phyloP scores from a whole-genome alignment of 2,329 filamentous ascomycete species.

The Trichoderma afroharzianum region DNA sequence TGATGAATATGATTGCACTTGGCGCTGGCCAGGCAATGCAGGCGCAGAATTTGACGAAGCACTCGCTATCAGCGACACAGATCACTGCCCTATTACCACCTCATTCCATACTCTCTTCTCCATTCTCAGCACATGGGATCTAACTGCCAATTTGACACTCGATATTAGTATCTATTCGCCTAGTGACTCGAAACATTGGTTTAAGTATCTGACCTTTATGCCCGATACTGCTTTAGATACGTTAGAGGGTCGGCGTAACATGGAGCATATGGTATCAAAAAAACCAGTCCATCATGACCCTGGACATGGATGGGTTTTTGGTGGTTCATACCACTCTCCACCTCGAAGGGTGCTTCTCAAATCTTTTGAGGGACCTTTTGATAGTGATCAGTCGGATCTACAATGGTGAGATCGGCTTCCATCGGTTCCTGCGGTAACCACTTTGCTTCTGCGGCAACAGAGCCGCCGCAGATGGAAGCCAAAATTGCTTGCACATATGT shows the following conservation, averaged over 20 bases:
- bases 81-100: constrained; percentile 18
- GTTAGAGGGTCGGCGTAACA: neutral
- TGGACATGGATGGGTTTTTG: constrained; percentile 8
- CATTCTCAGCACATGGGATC: constrained; percentile 30
- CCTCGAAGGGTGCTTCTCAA: neutral
- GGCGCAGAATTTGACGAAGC: neutral
- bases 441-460: constrained; percentile 34
- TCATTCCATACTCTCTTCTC: constrained; percentile 29
- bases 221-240: constrained; percentile 10
- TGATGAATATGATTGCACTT: constrained; percentile 20
- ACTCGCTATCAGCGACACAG: constrained; percentile 10
- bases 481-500: constrained; percentile 26
- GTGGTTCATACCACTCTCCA: constrained; percentile 15
- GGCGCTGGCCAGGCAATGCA: neutral
- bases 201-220: constrained; percentile 25
- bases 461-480: constrained; percentile 31
- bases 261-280: neutral
- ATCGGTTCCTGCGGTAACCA: constrained; percentile 29
- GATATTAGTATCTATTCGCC: constrained; percentile 35
- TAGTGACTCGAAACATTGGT: constrained; percentile 32
- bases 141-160: constrained; percentile 26
- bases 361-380: constrained; percentile 20
- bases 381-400: constrained; percentile 16
- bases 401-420: constrained; percentile 19
- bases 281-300: neutral